Percentiles rank a stretch among this genome's conserved stretches.
Conservation (phyloP, 805 yeast genomes). For the Ascoidea tarda region DNA sequence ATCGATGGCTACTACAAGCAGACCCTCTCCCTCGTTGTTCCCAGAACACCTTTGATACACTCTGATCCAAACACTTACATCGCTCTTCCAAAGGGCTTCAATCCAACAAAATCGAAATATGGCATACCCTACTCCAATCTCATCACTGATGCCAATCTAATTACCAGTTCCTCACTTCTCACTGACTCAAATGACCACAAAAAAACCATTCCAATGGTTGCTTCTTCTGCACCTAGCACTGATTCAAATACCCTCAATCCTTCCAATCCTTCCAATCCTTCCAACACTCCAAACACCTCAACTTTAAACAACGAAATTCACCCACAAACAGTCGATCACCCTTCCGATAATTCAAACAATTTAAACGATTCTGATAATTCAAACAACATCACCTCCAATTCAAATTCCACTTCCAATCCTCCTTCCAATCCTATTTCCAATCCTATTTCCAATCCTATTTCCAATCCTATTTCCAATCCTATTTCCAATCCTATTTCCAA, state of each 20-base stretch:
- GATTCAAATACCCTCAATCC: too few species aligned
- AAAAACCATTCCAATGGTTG: too few species aligned
- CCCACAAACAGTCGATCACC: too few species aligned
- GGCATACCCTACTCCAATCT: not conserved
- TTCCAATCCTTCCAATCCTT: too few species aligned
- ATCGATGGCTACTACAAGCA: conserved; percentile 9
- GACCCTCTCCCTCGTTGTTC: conserved; percentile 5
- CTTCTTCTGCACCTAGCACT: too few species aligned
- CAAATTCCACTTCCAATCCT: not conserved
- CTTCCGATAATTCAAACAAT: too few species aligned
- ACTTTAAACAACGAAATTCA: too few species aligned
- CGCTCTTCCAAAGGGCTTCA: conserved; percentile 9
- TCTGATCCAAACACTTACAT: conserved; percentile 10
- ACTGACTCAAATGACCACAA: too few species aligned
- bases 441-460: not conserved
- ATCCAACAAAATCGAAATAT: conserved; percentile 9
- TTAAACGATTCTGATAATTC: not conserved
- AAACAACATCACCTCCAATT: not conserved
- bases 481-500: not conserved
- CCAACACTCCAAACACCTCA: too few species aligned
- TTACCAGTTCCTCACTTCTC: too few species aligned
- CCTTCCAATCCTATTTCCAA: not conserved
- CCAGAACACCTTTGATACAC: conserved; percentile 8
- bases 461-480: not conserved
- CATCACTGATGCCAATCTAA: not conserved